Evolutionary conservation across 108 stramenopile genomes (phyloP).

Genomic region (Hondaea fermentalgiana): DNA sequence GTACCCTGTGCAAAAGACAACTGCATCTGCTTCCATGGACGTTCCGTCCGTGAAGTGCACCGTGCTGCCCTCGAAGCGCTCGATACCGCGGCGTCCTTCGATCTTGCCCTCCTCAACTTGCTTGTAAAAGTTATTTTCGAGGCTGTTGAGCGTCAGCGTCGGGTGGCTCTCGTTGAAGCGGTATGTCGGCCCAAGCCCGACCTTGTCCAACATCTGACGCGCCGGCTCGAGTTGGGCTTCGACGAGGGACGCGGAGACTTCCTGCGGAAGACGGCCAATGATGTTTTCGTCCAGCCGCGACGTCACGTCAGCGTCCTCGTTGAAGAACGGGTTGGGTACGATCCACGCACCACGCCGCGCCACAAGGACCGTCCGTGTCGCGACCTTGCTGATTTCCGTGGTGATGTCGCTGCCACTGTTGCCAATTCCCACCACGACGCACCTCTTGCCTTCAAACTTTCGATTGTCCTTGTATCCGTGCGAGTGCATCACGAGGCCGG

Average conservation of each 20-base stretch:
- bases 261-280: neutral
- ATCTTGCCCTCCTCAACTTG: neutral
- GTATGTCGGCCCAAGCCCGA: neutral
- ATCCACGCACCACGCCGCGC: neutral
- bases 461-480: neutral
- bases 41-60: neutral
- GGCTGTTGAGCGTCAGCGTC: neutral
- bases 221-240: neutral
- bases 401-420: neutral
- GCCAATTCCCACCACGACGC: neutral
- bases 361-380: neutral
- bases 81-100: neutral
- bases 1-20: neutral
- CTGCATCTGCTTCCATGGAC: neutral
- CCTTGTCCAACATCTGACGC: neutral
- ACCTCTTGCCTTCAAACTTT: neutral
- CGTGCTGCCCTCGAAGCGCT: neutral
- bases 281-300: neutral
- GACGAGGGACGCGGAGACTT: neutral
- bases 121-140: neutral
- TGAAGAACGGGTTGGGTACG: neutral
- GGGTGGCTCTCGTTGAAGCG: neutral
- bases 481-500: neutral
- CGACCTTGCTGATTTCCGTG: neutral
- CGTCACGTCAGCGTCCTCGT: neutral